Base-by-base conservation (phyloP, 2,329 filamentous ascomycete species). In the Seiridium unicorne region DNA sequence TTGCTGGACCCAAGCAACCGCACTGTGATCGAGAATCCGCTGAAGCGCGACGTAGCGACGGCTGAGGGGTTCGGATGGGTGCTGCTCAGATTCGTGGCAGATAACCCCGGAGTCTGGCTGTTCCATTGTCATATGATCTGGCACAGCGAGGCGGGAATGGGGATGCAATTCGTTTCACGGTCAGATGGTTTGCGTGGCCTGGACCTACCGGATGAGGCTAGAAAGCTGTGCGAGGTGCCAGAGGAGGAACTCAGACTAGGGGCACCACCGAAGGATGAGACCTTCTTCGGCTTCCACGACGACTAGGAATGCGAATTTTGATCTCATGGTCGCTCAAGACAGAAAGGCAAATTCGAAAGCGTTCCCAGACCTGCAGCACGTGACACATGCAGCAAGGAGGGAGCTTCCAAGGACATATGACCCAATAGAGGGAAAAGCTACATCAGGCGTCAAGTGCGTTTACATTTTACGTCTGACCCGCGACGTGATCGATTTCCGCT, bases 51-150 rank as follows among this genome's bases (percentile, higher is more conserved):
- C 64, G 74, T 73, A 1, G 71, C 72, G 18, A 70, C 72, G 1
- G 74, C 77, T 13, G 79, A 83, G 66, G 79, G 75, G 4, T 83
- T 79, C 58, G 81, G 81, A 11, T 84, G 80, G 80, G 72, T 75
- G 3, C 66, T 83, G 55, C 65, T 84, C 7, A 72, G 81, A 11
- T 77, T 84, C 53, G 70, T 81, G 31, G 76, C 78, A 2, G 80
- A 84, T 62, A 83, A 82, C 62, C 78, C 81, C 2, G 81, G 81
- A 9, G 71, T 77, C 4, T 77, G 75, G 74, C 65, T 74, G 5
- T 72, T 77, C 46, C 75, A 77, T 62, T 77, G 75, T 65, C 75
- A 77, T 61, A 74, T 76, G 59, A 59, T 72, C 9, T 77, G 74
- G 73, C 74, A 77, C 62, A 71, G 70, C 13, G 72, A 74, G 59